phyloP scores from a whole-genome alignment of 805 yeast species.

The Maudiozyma serrabonitensis region DNA sequence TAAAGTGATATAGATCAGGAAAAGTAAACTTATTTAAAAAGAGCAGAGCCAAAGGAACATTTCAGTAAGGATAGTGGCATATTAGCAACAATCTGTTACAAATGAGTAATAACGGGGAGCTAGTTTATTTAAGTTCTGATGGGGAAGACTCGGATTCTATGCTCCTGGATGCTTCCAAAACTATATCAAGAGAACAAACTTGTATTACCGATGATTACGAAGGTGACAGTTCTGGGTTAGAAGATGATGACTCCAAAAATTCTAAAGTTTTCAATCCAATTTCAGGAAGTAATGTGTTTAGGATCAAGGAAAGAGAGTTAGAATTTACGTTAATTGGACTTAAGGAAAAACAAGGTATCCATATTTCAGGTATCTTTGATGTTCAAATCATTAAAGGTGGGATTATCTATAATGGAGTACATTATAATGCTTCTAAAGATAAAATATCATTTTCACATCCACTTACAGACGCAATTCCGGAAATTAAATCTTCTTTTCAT shows the following conservation, averaged over 20 bases:
- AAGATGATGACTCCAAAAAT: background rate
- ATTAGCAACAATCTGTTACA: too few relatives aligned
- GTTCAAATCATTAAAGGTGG: conserved; percentile 28
- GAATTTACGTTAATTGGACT: conserved; percentile 14
- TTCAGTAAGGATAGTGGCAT: too few relatives aligned
- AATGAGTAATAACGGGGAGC: conserved; percentile 1
- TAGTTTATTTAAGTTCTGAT: conserved; percentile 4
- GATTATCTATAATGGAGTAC: conserved; percentile 22
- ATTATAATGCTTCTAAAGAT: conserved; percentile 22
- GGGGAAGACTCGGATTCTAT: conserved; percentile 6
- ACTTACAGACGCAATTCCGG: conserved; percentile 20
- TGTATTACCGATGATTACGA: conserved; percentile 11
- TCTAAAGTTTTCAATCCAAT: conserved; percentile 6
- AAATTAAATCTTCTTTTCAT: conserved; percentile 21
- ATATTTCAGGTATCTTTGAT: conserved; percentile 21
- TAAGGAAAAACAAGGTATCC: conserved; percentile 16
- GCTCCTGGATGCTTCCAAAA: background rate
- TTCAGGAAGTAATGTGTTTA: conserved; percentile 9
- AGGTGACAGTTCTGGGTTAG: background rate
- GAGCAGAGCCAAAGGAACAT: too few relatives aligned
- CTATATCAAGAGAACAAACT: conserved; percentile 11
- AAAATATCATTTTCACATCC: conserved; percentile 23
- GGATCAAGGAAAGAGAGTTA: conserved; percentile 5
- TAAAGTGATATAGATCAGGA: too few relatives aligned
- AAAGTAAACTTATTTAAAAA: too few relatives aligned